Base-by-base conservation (phyloP, 768 basidiomycete species). In the Chalciporus pseudorubinellus region DNA sequence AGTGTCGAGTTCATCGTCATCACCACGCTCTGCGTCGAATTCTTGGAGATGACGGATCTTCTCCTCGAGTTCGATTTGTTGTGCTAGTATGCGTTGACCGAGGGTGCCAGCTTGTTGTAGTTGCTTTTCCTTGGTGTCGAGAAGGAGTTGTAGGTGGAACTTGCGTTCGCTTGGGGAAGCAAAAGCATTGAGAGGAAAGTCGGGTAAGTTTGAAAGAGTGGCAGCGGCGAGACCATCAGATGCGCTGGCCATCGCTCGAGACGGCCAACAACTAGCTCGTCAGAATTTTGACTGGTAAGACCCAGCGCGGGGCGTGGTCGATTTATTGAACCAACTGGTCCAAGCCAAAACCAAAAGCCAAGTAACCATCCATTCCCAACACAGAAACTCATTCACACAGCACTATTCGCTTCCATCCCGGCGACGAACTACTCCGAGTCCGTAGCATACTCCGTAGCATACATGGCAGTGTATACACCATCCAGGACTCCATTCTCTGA, bases 41-140 rank as follows among this genome's bases (percentile, higher is more conserved):
- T 87, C 87, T 60, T 92, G 87, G 46, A 95, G 77, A 63, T 88
- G 87, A 39, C 82, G 77, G 53, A 98, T 91, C 46, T 91, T 82
- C 64, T 87, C 85, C 70, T 97, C 92, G 55, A 98, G 82, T 65
- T 95, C 91, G 73, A 91, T 86, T 71, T 92, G 92, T 75, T 98
- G 95, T 18, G 84, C 81, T 55, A 98, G 84, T 61, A 98, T 84
- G 68, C 91, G 88, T 72, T 97, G 93, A 46, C 95, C 95, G 65
- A 98, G 84, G 49, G 85, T 87, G 33, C 91, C 94, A 5, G 92
- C 92, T 57, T 92, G 88, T 57, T 92, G 85, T 29, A 98, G 85
- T 69, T 98, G 93, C 65, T 85, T 84, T 70, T 94, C 90, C 77
- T 98, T 98, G 67, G 75, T 79, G 72, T 92, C 91, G 59, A 98